These are phyloP conservation scores for Candida nanaspora DNA, from an alignment of 805 yeast genomes.

Conservation along the genomic window DNA sequence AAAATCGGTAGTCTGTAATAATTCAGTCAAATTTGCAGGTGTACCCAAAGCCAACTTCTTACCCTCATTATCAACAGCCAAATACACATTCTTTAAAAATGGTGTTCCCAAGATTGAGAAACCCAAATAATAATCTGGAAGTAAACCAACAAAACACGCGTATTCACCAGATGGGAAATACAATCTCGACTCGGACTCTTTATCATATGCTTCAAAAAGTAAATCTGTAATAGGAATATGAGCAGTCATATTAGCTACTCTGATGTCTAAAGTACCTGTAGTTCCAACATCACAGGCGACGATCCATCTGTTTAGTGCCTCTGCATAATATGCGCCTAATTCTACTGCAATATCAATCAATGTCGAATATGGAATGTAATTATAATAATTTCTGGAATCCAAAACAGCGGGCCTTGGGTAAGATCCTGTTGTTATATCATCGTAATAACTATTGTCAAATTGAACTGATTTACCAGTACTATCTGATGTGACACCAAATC, in stretches of 20 bases:
- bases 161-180: constrained; percentile 43
- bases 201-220: constrained; percentile 30
- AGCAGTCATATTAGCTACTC: constrained; percentile 45
- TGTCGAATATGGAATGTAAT: constrained; percentile 47
- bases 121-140: constrained; percentile 42
- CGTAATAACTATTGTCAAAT: constrained; percentile 29
- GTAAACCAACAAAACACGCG: constrained; percentile 51
- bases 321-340: constrained; percentile 55
- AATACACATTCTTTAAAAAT: constrained; percentile 42
- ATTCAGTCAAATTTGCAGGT: constrained; percentile 18
- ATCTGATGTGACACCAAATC: constrained; percentile 32
- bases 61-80: constrained; percentile 61
- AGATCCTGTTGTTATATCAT: constrained; percentile 28
- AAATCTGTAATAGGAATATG: constrained; percentile 43
- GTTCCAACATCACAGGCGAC: constrained; percentile 50
- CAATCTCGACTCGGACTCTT: constrained; percentile 26
- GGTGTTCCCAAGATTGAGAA: constrained; percentile 52
- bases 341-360: constrained; percentile 62
- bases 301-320: constrained; percentile 45
- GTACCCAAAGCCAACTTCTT: constrained; percentile 49
- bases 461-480: constrained; percentile 16
- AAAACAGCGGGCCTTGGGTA: constrained; percentile 46
- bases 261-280: constrained; percentile 45
- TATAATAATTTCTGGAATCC: constrained; percentile 46
- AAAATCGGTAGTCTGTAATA: background rate